phyloP scores from a whole-genome alignment of 2,329 filamentous ascomycete species.

The Metarhizium brunneum region DNA sequence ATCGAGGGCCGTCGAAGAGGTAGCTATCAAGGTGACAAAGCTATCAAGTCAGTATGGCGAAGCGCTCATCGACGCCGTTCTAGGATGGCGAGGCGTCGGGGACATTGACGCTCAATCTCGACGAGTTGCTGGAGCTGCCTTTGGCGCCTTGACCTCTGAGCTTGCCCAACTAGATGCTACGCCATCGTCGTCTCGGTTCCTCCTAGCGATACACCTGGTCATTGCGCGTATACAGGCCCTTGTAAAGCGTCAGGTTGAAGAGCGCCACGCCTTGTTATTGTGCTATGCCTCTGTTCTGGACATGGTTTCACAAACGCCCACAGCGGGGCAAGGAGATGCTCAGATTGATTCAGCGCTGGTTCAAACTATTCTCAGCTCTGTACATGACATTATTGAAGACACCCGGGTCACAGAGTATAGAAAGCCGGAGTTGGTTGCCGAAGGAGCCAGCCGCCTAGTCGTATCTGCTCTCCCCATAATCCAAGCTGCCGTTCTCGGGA shows the following conservation, averaged over 20 bases:
- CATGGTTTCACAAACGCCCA: constrained; percentile 26
- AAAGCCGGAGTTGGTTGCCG: constrained; percentile 55
- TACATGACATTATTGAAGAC: constrained; percentile 29
- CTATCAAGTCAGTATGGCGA: constrained; percentile 61
- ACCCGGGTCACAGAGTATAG: constrained; percentile 37
- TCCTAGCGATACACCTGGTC: constrained; percentile 31
- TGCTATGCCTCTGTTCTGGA: constrained; percentile 51
- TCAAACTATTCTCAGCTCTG: constrained; percentile 18
- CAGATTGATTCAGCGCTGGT: constrained; percentile 15
- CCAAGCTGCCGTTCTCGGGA: constrained; percentile 23
- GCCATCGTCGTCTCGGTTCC: constrained; percentile 17
- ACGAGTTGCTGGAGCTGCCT: constrained; percentile 59
- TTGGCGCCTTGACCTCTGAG: constrained; percentile 48
- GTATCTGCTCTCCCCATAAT: constrained; percentile 41
- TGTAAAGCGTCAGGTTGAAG: constrained; percentile 51
- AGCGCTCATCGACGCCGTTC: constrained; percentile 58
- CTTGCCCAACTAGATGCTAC: constrained; percentile 18
- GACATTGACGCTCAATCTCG: constrained; percentile 68
- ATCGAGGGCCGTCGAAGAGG: constrained; percentile 69
- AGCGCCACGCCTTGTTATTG: constrained; percentile 58
- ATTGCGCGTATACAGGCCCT: constrained; percentile 35
- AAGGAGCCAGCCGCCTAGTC: constrained; percentile 50
- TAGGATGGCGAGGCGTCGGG: constrained; percentile 83
- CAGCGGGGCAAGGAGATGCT: background rate
- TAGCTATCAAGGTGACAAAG: constrained; percentile 59